Percentiles rank a stretch among this genome's conserved stretches.
Evolutionary conservation across 148 eudicot species (phyloP).

Genomic region (Polygonum maritimum): DNA sequence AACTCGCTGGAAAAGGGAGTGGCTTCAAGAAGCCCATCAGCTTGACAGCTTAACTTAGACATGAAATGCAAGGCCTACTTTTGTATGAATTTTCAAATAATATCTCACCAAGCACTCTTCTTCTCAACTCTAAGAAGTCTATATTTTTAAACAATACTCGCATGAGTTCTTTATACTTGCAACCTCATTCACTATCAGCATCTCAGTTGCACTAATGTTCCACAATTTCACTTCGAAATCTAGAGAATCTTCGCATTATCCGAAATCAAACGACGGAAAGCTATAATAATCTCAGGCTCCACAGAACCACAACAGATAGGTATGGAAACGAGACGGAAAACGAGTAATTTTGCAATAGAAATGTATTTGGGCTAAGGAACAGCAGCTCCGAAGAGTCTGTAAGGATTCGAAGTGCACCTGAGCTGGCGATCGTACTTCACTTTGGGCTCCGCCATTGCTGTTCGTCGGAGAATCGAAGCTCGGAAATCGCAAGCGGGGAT

Average conservation of each 20-base stretch:
- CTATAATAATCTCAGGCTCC: not conserved
- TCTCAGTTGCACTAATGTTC: not conserved
- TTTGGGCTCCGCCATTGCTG: slow-evolving; percentile 80
- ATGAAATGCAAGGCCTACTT: not conserved
- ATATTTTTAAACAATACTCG: not conserved
- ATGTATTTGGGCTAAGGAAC: not conserved
- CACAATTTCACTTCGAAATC: not conserved
- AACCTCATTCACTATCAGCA: not conserved
- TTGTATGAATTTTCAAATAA: not conserved
- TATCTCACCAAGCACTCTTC: not conserved
- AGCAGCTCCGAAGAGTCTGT: not conserved
- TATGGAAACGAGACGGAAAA: not conserved
- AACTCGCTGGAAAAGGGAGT: not conserved
- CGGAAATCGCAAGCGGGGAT: not conserved
- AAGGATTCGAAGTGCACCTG: slow-evolving; percentile 30
- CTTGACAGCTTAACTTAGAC: not conserved
- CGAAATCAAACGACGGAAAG: not conserved
- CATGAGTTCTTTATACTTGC: not conserved
- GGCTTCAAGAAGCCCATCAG: not conserved
- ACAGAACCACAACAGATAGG: not conserved
- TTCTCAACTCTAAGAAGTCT: not conserved
- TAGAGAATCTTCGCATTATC: not conserved
- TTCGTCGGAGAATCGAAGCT: not conserved
- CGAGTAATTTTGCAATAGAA: not conserved
- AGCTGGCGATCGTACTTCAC: slow-evolving; percentile 95